phyloP scores from a whole-genome alignment of 768 basidiomycete species.

The Lactifluus subvellereus region DNA sequence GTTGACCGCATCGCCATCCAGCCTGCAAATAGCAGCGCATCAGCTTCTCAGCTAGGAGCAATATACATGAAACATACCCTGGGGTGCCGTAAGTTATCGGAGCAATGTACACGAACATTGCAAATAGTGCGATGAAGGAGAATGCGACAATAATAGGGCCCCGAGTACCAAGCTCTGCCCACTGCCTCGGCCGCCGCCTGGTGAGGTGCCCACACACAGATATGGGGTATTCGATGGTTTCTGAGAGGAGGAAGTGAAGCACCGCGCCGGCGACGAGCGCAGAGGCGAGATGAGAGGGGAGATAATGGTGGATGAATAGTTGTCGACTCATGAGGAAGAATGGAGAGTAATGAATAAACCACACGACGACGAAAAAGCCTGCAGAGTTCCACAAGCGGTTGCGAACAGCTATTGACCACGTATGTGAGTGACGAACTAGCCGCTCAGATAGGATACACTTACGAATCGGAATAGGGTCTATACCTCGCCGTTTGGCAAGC shows the following conservation, averaged over 20 bases:
- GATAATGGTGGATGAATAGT: constrained; percentile 95
- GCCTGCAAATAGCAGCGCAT: constrained; percentile 37
- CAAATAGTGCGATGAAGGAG: constrained; percentile 56
- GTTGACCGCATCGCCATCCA: constrained; percentile 83
- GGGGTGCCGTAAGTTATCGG: constrained; percentile 97
- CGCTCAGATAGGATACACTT: constrained; percentile 32
- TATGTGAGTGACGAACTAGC: constrained; percentile 6
- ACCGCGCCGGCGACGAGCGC: constrained; percentile 90
- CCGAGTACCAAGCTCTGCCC: constrained; percentile 71
- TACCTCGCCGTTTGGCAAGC: constrained; percentile 76
- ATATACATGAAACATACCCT: constrained; percentile 52
- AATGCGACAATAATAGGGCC: constrained; percentile 59
- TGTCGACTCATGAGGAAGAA: constrained; percentile 99
- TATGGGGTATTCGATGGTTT: constrained; percentile 87
- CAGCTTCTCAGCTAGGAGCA: constrained; percentile 15
- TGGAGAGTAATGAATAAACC: constrained; percentile 93
- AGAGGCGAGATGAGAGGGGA: constrained; percentile 92
- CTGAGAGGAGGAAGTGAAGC: constrained; percentile 83
- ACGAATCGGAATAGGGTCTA: constrained; percentile 86
- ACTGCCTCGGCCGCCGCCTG: constrained; percentile 37
- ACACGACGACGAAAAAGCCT: constrained; percentile 91
- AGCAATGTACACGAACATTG: constrained; percentile 67
- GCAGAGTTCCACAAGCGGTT: constrained; percentile 94
- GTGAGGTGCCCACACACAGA: constrained; percentile 70
- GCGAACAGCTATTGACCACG: constrained; percentile 59